Base-by-base conservation (phyloP, 2,329 filamentous ascomycete genomes). In the Drechslerella dactyloides region DNA sequence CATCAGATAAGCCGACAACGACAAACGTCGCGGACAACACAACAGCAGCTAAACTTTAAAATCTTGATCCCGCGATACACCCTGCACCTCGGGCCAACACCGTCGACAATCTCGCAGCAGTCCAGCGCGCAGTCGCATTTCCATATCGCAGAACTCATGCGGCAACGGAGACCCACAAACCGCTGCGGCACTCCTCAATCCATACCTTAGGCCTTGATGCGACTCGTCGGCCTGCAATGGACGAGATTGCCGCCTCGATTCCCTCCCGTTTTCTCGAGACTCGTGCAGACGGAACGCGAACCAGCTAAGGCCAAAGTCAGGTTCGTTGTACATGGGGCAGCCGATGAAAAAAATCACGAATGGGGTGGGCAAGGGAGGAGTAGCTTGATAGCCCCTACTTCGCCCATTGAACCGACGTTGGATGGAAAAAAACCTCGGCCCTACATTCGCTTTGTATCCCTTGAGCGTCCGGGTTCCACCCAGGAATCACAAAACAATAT, bases 121-220 rank as follows among this genome's bases (percentile, higher is more conserved):
- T 21, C 5, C 37, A 13, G 11, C 37, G 11, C 37, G 37, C 13
- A 4, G 37, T 15, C 37, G 15, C 37, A 13, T 15, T 13, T 13
- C 15, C n/a, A 3, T 3, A 42, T 15, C 4, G 4, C 37, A 42
- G 37, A 15, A 42, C 37, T 13, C n/a, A 42, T 42, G 37, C 13
- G 13, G n/a, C 37, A 2, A 57, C 33, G n/a, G 10, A 57, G 44
- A 21, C 33, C 37, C 42, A n/a, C 27, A n/a, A 24, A 19, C 42
- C 35, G 15, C 54, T n/a, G 35, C 37, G 2, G 15, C 27, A 53
- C 52, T 33, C 2, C 24, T 48, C 8, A 40, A 53, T 21, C 21
- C 17, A 51, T 17, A 19, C 24, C 19, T 17, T 5, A 57, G 57
- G 44, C 51, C 65, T 69, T 69, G 42, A 69, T 69, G 65, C 55